Evolutionary conservation across 805 yeast species (phyloP).

Genomic region (Lachancea mirantina): DNA sequence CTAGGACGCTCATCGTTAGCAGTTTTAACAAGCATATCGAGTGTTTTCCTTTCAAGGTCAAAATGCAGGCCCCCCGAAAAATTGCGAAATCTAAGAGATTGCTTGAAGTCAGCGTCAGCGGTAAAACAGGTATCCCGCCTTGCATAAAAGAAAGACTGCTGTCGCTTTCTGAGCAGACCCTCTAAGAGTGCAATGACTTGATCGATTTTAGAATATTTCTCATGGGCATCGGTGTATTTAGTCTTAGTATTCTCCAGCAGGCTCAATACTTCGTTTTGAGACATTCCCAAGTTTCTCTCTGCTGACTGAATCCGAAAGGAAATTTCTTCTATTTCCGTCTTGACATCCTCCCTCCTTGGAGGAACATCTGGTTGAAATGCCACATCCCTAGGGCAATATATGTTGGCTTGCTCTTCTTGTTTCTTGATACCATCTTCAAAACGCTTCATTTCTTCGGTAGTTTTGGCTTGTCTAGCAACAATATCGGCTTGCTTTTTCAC

Average conservation of each 20-base stretch:
- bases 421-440: slow-evolving; percentile 26
- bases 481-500: slow-evolving; percentile 16
- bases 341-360: slow-evolving; percentile 42
- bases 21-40: slow-evolving; percentile 56
- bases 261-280: slow-evolving; percentile 48
- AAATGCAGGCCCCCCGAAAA: slow-evolving; percentile 68
- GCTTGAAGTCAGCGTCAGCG: slow-evolving; percentile 51
- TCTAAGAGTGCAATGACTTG: slow-evolving; percentile 27
- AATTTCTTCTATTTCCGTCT: slow-evolving; percentile 40
- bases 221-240: slow-evolving; percentile 37
- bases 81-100: slow-evolving; percentile 56
- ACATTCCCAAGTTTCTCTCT: slow-evolving; percentile 46
- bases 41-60: slow-evolving; percentile 43
- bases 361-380: slow-evolving; percentile 35
- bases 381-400: slow-evolving; percentile 43
- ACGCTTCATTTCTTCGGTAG: slow-evolving; percentile 24
- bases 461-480: slow-evolving; percentile 10
- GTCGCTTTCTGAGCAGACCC: slow-evolving; percentile 39
- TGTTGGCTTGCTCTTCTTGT: slow-evolving; percentile 29
- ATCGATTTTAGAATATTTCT: slow-evolving; percentile 33
- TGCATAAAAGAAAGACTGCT: slow-evolving; percentile 36
- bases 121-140: slow-evolving; percentile 37
- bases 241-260: slow-evolving; percentile 40
- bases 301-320: slow-evolving; percentile 43
- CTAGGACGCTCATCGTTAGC: slow-evolving; percentile 52